Conservation (phyloP, 2,329 filamentous ascomycete species). For the Hypoxylon rubiginosum region DNA sequence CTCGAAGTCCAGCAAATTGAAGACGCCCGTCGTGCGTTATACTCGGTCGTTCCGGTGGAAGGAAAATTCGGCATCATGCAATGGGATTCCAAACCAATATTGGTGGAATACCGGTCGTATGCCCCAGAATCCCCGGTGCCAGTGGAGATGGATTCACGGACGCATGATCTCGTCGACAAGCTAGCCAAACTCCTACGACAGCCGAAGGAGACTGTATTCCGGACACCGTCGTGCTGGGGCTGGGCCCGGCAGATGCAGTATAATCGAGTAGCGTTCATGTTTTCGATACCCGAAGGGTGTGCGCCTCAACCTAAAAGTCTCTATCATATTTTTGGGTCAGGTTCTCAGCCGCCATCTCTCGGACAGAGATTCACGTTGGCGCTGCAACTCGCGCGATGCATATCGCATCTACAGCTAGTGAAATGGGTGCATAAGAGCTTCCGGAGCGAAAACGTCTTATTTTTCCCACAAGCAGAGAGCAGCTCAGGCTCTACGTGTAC, state of each 20-base stretch:
- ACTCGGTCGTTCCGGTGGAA: slow-evolving; percentile 14
- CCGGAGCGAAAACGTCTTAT: slow-evolving; percentile 20
- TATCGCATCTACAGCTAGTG: slow-evolving; percentile 26
- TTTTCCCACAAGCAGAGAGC: slow-evolving; percentile 11
- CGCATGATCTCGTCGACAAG: slow-evolving; percentile 18
- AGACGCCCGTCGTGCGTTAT: slow-evolving; percentile 4
- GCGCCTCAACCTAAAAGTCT: slow-evolving; percentile 17
- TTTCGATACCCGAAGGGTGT: slow-evolving; percentile 14
- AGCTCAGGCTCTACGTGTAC: background rate
- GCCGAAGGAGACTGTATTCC: slow-evolving; percentile 15
- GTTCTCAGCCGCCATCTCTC: slow-evolving; percentile 15
- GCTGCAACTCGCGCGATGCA: slow-evolving; percentile 19
- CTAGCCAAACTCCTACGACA: slow-evolving; percentile 21
- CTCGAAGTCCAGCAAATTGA: slow-evolving; percentile 16
- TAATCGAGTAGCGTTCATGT: slow-evolving; percentile 25
- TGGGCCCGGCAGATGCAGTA: slow-evolving; percentile 18
- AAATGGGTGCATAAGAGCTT: slow-evolving; percentile 33
- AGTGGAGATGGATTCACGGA: slow-evolving; percentile 24
- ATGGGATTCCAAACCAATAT: slow-evolving; percentile 17
- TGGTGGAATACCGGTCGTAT: slow-evolving; percentile 25
- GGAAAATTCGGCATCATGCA: slow-evolving; percentile 18
- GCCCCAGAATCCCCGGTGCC: slow-evolving; percentile 23
- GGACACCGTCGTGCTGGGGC: slow-evolving; percentile 21
- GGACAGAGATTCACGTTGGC: slow-evolving; percentile 25
- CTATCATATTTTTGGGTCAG: slow-evolving; percentile 18